A percentile compares a stretch with the other conserved stretches of the same genome.
Conservation (phyloP, 257 asterid genomes). For the Fraxinus cuspidata region DNA sequence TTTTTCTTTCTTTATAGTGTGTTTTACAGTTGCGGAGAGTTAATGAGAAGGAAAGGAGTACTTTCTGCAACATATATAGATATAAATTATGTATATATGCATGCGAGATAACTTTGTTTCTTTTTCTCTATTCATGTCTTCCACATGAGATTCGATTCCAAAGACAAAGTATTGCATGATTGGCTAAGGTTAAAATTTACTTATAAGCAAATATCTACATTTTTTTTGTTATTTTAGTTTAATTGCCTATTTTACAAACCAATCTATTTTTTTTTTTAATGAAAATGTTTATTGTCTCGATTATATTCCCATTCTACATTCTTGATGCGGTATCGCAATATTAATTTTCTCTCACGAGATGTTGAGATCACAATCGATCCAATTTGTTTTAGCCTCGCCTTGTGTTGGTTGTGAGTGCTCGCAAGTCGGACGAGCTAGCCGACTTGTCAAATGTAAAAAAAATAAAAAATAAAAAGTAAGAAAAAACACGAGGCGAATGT, state of each 20-base stretch:
- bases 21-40: conserved; percentile 11
- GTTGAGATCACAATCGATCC: background rate
- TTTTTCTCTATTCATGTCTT: background rate
- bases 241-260: background rate
- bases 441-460: no score
- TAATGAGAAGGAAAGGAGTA: conserved; percentile 19
- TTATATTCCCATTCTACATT: background rate
- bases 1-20: conserved; percentile 24
- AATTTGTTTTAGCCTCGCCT: background rate
- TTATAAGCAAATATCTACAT: no score
- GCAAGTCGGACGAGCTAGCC: no score
- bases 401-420: no score
- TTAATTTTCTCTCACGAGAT: background rate
- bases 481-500: no score
- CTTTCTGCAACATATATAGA: conserved; percentile 37
- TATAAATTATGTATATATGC: conserved; percentile 10
- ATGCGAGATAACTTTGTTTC: background rate
- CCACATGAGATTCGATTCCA: conserved; percentile 1
- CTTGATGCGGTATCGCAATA: background rate
- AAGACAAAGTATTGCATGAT: background rate
- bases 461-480: no score
- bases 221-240: background rate
- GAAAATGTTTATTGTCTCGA: background rate
- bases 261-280: background rate
- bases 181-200: background rate